phyloP scores from a whole-genome alignment of 148 eudicot species.

The Talinum fruticosum region DNA sequence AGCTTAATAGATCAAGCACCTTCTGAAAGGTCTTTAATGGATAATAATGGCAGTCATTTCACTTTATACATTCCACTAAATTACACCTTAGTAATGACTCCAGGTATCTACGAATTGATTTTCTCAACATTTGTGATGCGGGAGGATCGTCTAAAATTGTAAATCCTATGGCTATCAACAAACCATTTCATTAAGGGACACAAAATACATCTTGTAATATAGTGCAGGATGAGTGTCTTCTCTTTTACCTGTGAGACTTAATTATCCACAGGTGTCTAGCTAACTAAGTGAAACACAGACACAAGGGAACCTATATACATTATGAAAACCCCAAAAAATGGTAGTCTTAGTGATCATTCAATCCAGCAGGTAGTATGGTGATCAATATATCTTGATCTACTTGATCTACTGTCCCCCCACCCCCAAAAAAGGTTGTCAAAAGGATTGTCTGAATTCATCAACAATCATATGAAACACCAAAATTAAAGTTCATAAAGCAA shows the following conservation, averaged over 20 bases:
- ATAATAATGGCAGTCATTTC: neutral
- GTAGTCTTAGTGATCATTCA: too few species aligned
- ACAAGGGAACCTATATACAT: neutral
- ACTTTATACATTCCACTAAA: neutral
- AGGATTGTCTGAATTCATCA: neutral
- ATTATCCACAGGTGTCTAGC: too few species aligned
- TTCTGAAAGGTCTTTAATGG: neutral
- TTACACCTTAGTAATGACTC: too few species aligned
- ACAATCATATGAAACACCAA: neutral
- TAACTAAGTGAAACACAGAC: neutral
- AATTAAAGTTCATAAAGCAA: neutral
- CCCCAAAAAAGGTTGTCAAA: neutral
- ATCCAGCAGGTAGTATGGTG: neutral
- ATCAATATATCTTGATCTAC: neutral
- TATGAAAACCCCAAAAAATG: too few species aligned
- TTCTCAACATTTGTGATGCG: neutral
- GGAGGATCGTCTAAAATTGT: neutral
- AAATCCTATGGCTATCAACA: neutral
- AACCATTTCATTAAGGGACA: too few species aligned
- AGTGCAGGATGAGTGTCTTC: too few species aligned
- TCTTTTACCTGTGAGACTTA: too few species aligned
- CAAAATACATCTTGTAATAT: too few species aligned
- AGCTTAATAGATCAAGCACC: neutral
- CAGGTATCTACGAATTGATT: too few species aligned
- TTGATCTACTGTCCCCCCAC: too few species aligned